Base-by-base conservation (phyloP, 2,329 filamentous ascomycete species). In the Periconia sp. region DNA sequence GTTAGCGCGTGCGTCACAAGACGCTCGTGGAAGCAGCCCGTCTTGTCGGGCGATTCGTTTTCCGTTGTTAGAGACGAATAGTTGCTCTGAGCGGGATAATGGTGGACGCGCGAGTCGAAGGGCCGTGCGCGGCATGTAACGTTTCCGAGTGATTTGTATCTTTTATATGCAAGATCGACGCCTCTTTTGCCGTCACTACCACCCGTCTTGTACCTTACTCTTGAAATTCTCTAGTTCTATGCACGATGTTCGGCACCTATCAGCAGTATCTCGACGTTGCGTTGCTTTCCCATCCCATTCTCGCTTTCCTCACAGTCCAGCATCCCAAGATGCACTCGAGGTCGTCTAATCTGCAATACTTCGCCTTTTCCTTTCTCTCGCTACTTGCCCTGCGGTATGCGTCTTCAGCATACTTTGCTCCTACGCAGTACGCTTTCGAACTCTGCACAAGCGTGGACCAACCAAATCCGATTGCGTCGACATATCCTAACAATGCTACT, bases 401-500 rank as follows among this genome's bases (percentile, higher is more conserved):
- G 13, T 54, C 45, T 29, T 52, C 52, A 0, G 46, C 52, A 3
- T 56, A 54, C 37, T 46, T 51, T 30, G 8, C 38, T 2, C 42
- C 42, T 11, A 35, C 24, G 13, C 41, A 47, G 29, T 33, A 32
- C 17, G 29, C 31, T 4, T 5, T 33, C 16, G 35, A 36, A 13
- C 22, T 44, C 6, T 71, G 68, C 42, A 50, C 54, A 12, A 57
- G 58, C 4, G 28, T 59, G 24, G 62, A 65, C 32, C 60, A 61
- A 42, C 70, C 74, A n/a, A 82, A 83, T 45, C 75, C 77, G 4
- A 73, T 81, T 48, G 72, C 72, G 3, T 61, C 69, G 4, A 43
- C 69, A 15, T 80, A 78, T 44, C 77, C 77, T 2, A 64, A 69
- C 21, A 70, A 74, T 19, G 71, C 76, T 10, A 82, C 78, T 0